Base-by-base conservation (phyloP, 2,329 filamentous ascomycete genomes). In the Verticillium tricorpus region DNA sequence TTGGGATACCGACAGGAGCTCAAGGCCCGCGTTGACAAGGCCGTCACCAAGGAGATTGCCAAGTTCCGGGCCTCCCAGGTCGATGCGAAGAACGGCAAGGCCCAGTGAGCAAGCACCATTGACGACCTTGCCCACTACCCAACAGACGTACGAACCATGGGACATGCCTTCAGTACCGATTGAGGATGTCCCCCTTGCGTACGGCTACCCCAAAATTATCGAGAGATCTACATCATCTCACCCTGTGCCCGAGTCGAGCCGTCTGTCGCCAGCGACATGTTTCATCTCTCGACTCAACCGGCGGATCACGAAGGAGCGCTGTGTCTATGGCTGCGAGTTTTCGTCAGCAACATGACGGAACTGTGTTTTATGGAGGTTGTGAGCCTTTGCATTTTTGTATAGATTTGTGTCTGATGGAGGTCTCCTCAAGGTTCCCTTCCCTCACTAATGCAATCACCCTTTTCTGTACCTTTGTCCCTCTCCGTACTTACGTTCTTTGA, bases 1-100 rank as follows among this genome's bases (percentile, higher is more conserved):
- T 85, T 96, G 58, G 95, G 95, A 57, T 99, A 98, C 77, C 86
- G 95, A 63, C 91, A 89, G 1, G 93, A 96, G 74, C 81, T 99
- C 68, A 92, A 94, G 78, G 83, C 85, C 64, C 87, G 94, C 58
- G 86, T 98, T 55, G 87, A 94, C 64, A 87, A 88, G 73, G 87
- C 85, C 40, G 91, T 97, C 3, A 77, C 88, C 71, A 80, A 85
- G 68, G 92, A 97, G 73, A 83, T 97, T 66, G 82, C 85, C 68
- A 95, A 92, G 76, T 89, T 93, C 73, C 87, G 80, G 69, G 79
- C 82, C 39, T 78, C 80, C 63, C 87, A 88, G 70, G 78, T 78
- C 59, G 69, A 69, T 5, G 68, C 65, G 45, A 80, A 81, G 70
- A 78, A 78, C 58, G 81, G 76, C 66, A 87, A 87, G 73, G 77